Base-by-base conservation (phyloP, 345 rosid genomes). In the Citrus cavaleriei region DNA sequence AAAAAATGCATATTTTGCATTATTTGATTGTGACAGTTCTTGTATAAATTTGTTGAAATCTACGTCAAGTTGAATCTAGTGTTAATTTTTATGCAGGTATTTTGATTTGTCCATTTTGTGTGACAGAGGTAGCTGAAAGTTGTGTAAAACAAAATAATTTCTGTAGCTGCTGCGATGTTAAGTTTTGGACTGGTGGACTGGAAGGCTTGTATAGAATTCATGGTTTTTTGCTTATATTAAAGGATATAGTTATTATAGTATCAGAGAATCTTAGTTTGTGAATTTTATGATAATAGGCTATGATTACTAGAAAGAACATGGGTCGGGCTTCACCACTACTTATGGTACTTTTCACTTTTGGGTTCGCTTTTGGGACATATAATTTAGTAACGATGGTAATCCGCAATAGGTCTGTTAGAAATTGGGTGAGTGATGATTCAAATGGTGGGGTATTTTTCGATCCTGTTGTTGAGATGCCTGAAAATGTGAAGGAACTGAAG, bases 391-490 rank as follows among this genome's bases (percentile, higher is more conserved):
- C 90, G 2, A 80, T 90, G 83, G 71, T 85, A 30, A 72, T 83
- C 27, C 90, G 85, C 86, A 87, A 88, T 75, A 86, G 87, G 86
- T 82, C 85, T 21, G 24, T 71, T 73, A 77, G 74, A 77, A 85
- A 74, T 77, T 79, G 79, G 84, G 62, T 74, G 55, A 78, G 30
- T 7, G 81, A 78, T 30, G 84, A 81, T 69, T 69, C 84, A 58
- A 82, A 77, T 59, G 89, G 80, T 63, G 76, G 81, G 54, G 66
- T 81, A 40, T 81, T 84, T 55, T 38, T 90, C 46, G 98, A 94
- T 88, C 95, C 98, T 65, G 81, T 96, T 46, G 81, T 86, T 62
- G 85, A 81, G 88, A 93, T 88, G 94, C 97, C 98, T 61, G 79
- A 81, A 27, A 65, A 76, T n/a, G 74, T 74, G 66, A 84, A 85